Evolutionary conservation across 805 yeast species (phyloP), one percentile per base, ranked within the genome.

Genomic region (Kuraishia molischiana): DNA sequence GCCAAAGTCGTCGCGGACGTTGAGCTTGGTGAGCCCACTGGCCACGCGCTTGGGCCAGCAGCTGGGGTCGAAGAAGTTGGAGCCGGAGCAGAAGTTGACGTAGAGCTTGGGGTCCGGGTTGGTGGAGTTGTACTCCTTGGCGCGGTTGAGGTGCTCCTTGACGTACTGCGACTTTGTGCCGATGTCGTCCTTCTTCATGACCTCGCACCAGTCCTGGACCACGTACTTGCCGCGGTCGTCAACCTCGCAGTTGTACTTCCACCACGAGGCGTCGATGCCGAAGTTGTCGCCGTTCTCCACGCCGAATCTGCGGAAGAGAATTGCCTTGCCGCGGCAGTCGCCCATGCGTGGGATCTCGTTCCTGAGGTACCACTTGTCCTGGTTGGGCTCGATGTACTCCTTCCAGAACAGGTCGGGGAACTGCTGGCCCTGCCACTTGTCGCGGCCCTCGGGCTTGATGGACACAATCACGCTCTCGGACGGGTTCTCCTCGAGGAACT

Each of bases 31-130:
- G 57, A 75, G 60, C 39, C 74, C 76, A 39, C 66, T 60, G 15
- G 86, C 74, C 42, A 82, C 74, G 46, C 70, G 65, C 41, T 70
- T 66, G 1, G 92, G 92, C 92, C 92, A 83, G 56, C 85, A 81
- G 34, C 63, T 67, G 37, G 66, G 75, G 56, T 79, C 74, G 56
- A 78, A 79, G 53, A 81, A 79, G 57, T 79, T 79, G 32, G 87
- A 68, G 14, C 81, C 90, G 1, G 86, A 71, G 41, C 85, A 76
- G 55, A 79, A 83, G 60, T 83, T 83, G 43, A 83, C 58, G 48
- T 72, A 82, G 45, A 83, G 59, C 55, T 79, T 81, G 35, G 72
- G 63, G 42, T 68, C 69, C 19, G 59, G 45, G 39, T 62, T 53
- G 36, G 72, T 64, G 11, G 54, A 41, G 49, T 67, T 69, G 57